Conservation (phyloP, 176 grass and related monocot genomes). For the Eleusine coracana region DNA sequence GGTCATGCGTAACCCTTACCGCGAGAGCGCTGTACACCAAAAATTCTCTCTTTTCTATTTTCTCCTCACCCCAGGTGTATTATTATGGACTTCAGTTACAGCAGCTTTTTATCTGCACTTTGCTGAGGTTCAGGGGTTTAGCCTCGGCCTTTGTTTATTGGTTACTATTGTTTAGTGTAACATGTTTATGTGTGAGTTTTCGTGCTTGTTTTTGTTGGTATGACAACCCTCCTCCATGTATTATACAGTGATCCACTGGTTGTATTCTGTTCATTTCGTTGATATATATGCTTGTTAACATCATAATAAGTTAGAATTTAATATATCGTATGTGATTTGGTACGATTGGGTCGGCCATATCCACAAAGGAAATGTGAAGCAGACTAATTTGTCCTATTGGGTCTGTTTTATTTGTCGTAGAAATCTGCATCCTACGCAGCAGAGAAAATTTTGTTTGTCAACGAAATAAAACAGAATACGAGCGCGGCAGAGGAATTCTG, state of each 20-base stretch:
- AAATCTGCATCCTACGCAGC: neutral
- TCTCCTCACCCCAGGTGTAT: slow-evolving; percentile 13
- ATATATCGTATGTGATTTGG: too few species aligned
- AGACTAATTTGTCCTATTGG: neutral
- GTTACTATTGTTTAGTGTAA: slow-evolving; percentile 53
- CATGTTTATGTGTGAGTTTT: slow-evolving; percentile 25
- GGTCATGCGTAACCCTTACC: slow-evolving; percentile 25
- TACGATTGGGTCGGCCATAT: too few species aligned
- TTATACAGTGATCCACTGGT: slow-evolving; percentile 24
- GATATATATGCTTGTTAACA: neutral
- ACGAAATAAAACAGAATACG: too few species aligned
- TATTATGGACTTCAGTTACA: slow-evolving; percentile 53
- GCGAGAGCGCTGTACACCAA: slow-evolving; percentile 29
- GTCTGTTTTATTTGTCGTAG: neutral
- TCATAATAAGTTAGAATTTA: neutral
- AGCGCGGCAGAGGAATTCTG: too few species aligned
- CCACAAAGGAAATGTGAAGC: neutral
- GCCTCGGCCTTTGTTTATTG: slow-evolving; percentile 41
- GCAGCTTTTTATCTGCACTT: slow-evolving; percentile 50
- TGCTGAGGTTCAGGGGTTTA: slow-evolving; percentile 42
- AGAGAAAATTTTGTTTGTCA: neutral
- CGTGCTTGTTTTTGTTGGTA: slow-evolving; percentile 14
- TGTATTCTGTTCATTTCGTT: neutral
- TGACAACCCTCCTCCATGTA: slow-evolving; percentile 2
- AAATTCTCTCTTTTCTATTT: neutral